phyloP scores from a whole-genome alignment of 208 protist species.

The Leishmania amazonensis region DNA sequence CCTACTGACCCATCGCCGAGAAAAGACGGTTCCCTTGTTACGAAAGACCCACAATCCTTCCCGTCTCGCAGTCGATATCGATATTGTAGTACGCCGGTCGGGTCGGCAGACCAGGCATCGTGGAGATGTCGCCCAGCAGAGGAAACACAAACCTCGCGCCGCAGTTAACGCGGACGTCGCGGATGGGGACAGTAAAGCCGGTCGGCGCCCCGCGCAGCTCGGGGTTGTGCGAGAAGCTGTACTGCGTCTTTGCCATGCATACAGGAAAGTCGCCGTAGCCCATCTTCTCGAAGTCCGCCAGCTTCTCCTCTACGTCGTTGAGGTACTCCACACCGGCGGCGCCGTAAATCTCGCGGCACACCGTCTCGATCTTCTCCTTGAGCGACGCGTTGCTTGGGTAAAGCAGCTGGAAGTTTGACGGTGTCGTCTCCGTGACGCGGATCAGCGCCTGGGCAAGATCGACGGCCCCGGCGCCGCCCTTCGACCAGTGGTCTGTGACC shows the following conservation, averaged over 20 bases:
- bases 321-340: constrained; percentile 90
- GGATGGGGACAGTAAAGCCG: constrained; percentile 92
- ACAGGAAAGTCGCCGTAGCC: constrained; percentile 92
- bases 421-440: constrained; percentile 53
- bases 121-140: constrained; percentile 93
- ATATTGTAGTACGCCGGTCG: constrained; percentile 96
- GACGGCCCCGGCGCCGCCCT: constrained; percentile 92
- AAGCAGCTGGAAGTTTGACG: constrained; percentile 90
- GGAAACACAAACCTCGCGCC: constrained; percentile 97
- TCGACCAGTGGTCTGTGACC: constrained; percentile 91
- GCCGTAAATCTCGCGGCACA: constrained; percentile 96
- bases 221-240: constrained; percentile 94
- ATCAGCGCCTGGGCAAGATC: constrained; percentile 90
- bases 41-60: constrained; percentile 92
- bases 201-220: constrained; percentile 89
- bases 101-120: constrained; percentile 96
- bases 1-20: background rate
- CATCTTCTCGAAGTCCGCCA: constrained; percentile 79
- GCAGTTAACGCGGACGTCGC: constrained; percentile 93
- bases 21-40: constrained; percentile 37
- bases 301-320: constrained; percentile 87
- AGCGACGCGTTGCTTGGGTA: constrained; percentile 90
- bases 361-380: constrained; percentile 97
- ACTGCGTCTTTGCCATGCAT: constrained; percentile 99
- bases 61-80: constrained; percentile 95